Evolutionary conservation across 106 monocot species (phyloP).

Genomic region (Hemerocallis citrina): DNA sequence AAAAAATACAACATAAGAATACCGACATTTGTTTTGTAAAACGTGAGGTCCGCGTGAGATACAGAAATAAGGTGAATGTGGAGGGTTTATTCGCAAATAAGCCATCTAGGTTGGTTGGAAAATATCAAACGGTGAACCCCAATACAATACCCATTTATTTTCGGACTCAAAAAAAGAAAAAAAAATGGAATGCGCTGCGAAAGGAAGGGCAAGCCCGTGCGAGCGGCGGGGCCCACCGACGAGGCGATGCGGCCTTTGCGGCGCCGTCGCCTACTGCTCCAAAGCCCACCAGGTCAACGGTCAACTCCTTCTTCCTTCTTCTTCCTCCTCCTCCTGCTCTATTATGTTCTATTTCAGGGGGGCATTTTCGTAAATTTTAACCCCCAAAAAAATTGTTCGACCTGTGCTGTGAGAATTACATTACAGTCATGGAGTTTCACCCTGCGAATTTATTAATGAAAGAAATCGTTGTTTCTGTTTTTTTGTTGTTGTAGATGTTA

Average conservation of each 20-base stretch:
- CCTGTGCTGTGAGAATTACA: not conserved
- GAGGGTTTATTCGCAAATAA: too few relatives aligned
- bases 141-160: too few relatives aligned
- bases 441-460: too few relatives aligned
- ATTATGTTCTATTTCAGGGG: not conserved
- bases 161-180: not conserved
- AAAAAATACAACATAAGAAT: too few relatives aligned
- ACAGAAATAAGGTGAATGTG: too few relatives aligned
- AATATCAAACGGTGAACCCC: too few relatives aligned
- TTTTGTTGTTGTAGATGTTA: conserved; percentile 27
- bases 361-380: not conserved
- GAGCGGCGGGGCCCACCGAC: conserved; percentile 18
- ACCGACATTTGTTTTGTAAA: too few relatives aligned
- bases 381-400: not conserved
- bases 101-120: too few relatives aligned
- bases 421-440: too few relatives aligned
- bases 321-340: not conserved
- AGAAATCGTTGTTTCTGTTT: too few relatives aligned
- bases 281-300: conserved; percentile 51
- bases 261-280: conserved; percentile 87
- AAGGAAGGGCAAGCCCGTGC: conserved; percentile 37
- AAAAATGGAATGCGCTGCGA: conserved; percentile 72
- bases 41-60: too few relatives aligned
- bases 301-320: not conserved
- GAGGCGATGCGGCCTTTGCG: conserved; percentile 70